These are phyloP conservation scores for Candida anutae DNA, from an alignment of 1,139 yeast species.

Conservation along the genomic window DNA sequence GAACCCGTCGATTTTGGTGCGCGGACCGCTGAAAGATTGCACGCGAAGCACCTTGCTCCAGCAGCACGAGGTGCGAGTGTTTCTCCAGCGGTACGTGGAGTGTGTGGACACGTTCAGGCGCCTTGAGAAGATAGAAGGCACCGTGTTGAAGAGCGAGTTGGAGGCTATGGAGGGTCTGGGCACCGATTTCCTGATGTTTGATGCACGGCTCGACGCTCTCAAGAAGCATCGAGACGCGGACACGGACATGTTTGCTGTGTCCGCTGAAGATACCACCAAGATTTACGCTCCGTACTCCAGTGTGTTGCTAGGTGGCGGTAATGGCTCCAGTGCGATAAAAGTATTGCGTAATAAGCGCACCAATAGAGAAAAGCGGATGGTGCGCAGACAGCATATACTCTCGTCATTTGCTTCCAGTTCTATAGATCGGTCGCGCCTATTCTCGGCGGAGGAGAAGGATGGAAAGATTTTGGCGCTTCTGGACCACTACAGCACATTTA, in stretches of 20 bases:
- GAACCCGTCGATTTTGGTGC: slow-evolving; percentile 19
- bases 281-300: slow-evolving; percentile 33
- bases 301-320: slow-evolving; percentile 9
- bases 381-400: slow-evolving; percentile 29
- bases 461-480: slow-evolving; percentile 53
- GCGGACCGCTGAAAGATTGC: slow-evolving; percentile 17
- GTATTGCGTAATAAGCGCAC: slow-evolving; percentile 3
- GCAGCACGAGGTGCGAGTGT: slow-evolving; percentile 57
- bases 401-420: slow-evolving; percentile 46
- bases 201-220: slow-evolving; percentile 26
- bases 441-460: slow-evolving; percentile 51
- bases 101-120: slow-evolving; percentile 22
- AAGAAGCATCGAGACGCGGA: slow-evolving; percentile 21
- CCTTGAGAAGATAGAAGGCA: slow-evolving; percentile 9
- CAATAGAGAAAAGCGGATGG: slow-evolving; percentile 17
- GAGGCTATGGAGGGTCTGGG: slow-evolving; percentile 19
- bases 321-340: neutral
- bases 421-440: slow-evolving; percentile 40
- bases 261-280: slow-evolving; percentile 24
- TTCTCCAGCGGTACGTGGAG: slow-evolving; percentile 41
- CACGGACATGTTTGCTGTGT: slow-evolving; percentile 4
- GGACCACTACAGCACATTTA: slow-evolving; percentile 41
- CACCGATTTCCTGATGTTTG: slow-evolving; percentile 34
- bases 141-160: slow-evolving; percentile 14
- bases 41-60: slow-evolving; percentile 43